phyloP scores from a whole-genome alignment of 1,139 yeast species.

The Ogataea hybrid region DNA sequence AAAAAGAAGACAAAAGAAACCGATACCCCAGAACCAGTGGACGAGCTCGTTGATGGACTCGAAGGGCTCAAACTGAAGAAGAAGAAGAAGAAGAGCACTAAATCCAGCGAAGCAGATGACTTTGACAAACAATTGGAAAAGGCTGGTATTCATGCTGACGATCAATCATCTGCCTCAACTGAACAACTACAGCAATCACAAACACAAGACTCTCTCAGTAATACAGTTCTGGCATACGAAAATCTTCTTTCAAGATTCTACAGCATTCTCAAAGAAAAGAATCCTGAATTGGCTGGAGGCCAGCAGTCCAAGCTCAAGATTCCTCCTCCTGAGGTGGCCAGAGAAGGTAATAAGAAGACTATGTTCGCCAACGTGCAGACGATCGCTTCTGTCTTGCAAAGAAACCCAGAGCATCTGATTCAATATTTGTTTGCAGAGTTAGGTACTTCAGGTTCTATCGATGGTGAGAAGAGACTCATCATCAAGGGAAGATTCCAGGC shows the following conservation, averaged over 20 bases:
- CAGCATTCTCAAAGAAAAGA: slow-evolving; percentile 80
- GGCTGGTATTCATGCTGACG: slow-evolving; percentile 72
- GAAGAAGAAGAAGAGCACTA: slow-evolving; percentile 72
- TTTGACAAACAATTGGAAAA: slow-evolving; percentile 88
- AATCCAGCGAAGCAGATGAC: slow-evolving; percentile 61
- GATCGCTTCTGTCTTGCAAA: slow-evolving; percentile 88
- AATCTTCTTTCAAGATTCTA: slow-evolving; percentile 81
- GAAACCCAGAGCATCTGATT: slow-evolving; percentile 96
- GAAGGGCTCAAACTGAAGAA: slow-evolving; percentile 74
- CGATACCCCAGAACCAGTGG: slow-evolving; percentile 32
- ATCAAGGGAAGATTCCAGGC: slow-evolving; percentile 98
- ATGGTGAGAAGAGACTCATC: slow-evolving; percentile 94
- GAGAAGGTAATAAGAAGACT: slow-evolving; percentile 97
- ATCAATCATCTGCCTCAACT: slow-evolving; percentile 26
- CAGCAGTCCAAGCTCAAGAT: slow-evolving; percentile 92
- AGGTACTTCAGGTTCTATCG: slow-evolving; percentile 99
- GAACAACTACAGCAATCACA: slow-evolving; percentile 33
- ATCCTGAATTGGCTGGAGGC: slow-evolving; percentile 98
- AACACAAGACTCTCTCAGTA: slow-evolving; percentile 26
- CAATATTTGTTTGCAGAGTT: slow-evolving; percentile 96
- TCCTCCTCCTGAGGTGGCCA: slow-evolving; percentile 95
- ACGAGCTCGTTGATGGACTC: slow-evolving; percentile 41
- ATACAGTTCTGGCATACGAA: slow-evolving; percentile 71
- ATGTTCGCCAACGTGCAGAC: slow-evolving; percentile 95
- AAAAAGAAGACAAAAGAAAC: slow-evolving; percentile 42